phyloP scores from a whole-genome alignment of 2,329 filamentous ascomycete genomes.

The Pseudogymnoascus sp. region DNA sequence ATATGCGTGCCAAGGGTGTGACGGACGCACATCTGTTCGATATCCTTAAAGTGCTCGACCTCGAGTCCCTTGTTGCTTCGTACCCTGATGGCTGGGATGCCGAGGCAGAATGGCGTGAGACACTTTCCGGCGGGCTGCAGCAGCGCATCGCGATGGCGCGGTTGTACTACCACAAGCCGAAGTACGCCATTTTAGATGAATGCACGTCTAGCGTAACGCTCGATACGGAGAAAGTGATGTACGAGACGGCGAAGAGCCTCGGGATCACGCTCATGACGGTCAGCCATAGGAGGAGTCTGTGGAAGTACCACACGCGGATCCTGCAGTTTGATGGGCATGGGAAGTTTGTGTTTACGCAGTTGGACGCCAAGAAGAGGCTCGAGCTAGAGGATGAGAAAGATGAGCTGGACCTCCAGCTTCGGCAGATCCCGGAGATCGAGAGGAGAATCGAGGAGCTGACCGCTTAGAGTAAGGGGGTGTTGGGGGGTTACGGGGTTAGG shows the following conservation, averaged over 20 bases:
- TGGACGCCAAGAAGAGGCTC: conserved; percentile 81
- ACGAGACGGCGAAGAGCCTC: conserved; percentile 85
- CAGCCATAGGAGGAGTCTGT: conserved; percentile 79
- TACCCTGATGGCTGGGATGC: conserved; percentile 79
- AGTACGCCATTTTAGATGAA: conserved; percentile 94
- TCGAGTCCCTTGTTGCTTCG: conserved; percentile 72
- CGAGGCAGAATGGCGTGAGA: conserved; percentile 93
- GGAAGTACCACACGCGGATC: conserved; percentile 94
- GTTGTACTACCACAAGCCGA: conserved; percentile 85
- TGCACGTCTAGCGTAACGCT: conserved; percentile 94
- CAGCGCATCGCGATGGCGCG: conserved; percentile 96
- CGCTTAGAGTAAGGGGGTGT: conserved; percentile 28
- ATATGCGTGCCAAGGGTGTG: conserved; percentile 77
- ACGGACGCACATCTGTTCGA: conserved; percentile 72
- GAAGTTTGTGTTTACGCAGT: conserved; percentile 75
- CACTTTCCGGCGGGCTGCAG: conserved; percentile 84
- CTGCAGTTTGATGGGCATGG: conserved; percentile 96
- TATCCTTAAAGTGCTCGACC: conserved; percentile 71
- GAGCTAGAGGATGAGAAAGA: conserved; percentile 93
- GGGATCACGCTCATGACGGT: conserved; percentile 97
- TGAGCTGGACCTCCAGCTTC: conserved; percentile 76
- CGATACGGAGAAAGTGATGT: conserved; percentile 93
- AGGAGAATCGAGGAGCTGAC: conserved; percentile 74
- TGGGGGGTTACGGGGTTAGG: neutral
- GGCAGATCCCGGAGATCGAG: conserved; percentile 83